Evolutionary conservation across 2,329 filamentous ascomycete species (phyloP).

Genomic region (Parascedosporium putredinis): DNA sequence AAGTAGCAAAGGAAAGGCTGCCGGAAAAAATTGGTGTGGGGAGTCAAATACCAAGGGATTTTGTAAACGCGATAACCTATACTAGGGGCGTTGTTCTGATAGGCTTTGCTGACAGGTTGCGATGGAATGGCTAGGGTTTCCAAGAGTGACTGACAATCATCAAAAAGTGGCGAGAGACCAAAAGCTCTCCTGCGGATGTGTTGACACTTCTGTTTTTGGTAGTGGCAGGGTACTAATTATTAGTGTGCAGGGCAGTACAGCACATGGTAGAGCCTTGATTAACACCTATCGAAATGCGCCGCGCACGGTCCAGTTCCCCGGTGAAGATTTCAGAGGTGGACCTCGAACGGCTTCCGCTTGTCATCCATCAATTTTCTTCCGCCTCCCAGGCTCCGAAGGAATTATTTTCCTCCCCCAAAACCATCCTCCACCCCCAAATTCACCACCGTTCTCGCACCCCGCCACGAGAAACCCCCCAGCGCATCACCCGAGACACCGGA

Average conservation of each 20-base stretch:
- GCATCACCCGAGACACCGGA: too few species aligned
- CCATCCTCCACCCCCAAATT: background rate
- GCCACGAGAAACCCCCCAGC: too few species aligned
- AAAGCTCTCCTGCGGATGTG: too few species aligned
- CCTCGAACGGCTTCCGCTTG: background rate
- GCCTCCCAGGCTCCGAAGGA: background rate
- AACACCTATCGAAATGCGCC: too few species aligned
- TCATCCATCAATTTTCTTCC: background rate
- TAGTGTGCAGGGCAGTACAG: too few species aligned
- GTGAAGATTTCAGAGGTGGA: background rate
- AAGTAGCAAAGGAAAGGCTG: background rate
- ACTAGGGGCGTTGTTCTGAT: background rate
- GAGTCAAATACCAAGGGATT: background rate
- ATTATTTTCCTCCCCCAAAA: background rate
- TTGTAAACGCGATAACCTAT: background rate
- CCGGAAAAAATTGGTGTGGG: background rate
- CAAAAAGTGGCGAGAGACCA: background rate
- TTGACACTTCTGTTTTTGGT: too few species aligned
- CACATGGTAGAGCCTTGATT: too few species aligned
- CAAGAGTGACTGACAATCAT: background rate
- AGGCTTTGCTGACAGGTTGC: background rate
- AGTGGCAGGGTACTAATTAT: too few species aligned
- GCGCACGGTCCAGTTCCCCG: background rate
- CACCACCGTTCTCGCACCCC: background rate
- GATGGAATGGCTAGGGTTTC: background rate